Conservation (phyloP, 2,329 filamentous ascomycete genomes). For the Neofusicoccum cordaticola region DNA sequence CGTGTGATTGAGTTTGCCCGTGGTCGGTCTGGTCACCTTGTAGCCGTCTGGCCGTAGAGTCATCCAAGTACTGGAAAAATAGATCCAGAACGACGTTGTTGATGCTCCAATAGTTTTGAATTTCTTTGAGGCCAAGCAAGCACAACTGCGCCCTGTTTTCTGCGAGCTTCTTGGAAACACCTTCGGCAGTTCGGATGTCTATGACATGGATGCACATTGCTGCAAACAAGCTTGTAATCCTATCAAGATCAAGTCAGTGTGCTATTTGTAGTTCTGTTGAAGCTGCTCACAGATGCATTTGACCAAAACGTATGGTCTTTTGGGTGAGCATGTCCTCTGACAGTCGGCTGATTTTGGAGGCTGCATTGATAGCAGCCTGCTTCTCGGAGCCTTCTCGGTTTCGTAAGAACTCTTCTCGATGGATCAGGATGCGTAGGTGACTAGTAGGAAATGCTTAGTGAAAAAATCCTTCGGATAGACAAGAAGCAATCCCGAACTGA, state of each 20-base stretch:
- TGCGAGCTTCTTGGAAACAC: slow-evolving; percentile 43
- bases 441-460: slow-evolving; percentile 36
- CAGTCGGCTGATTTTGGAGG: slow-evolving; percentile 46
- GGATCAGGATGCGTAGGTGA: slow-evolving; percentile 47
- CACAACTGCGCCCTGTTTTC: slow-evolving; percentile 51
- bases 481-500: slow-evolving; percentile 22
- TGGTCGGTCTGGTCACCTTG: neutral
- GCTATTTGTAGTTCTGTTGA: neutral
- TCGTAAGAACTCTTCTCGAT: slow-evolving; percentile 44
- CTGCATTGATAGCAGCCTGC: slow-evolving; percentile 45
- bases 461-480: slow-evolving; percentile 39
- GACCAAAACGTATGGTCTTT: slow-evolving; percentile 43
- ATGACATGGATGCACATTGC: slow-evolving; percentile 50
- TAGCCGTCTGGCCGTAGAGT: slow-evolving; percentile 42
- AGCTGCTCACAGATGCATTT: slow-evolving; percentile 38
- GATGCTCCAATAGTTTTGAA: slow-evolving; percentile 51
- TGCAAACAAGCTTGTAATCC: slow-evolving; percentile 49
- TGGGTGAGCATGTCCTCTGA: slow-evolving; percentile 49
- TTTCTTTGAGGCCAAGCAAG: slow-evolving; percentile 46
- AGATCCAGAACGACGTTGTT: slow-evolving; percentile 50
- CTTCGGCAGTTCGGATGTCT: slow-evolving; percentile 37
- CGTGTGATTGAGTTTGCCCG: neutral
- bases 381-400: slow-evolving; percentile 34
- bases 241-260: slow-evolving; percentile 17
- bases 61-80: slow-evolving; percentile 50